Evolutionary conservation across 2,329 filamentous ascomycete species (phyloP), one percentile per base, ranked within the genome.

Genomic region (Rasamsonia emersonii): DNA sequence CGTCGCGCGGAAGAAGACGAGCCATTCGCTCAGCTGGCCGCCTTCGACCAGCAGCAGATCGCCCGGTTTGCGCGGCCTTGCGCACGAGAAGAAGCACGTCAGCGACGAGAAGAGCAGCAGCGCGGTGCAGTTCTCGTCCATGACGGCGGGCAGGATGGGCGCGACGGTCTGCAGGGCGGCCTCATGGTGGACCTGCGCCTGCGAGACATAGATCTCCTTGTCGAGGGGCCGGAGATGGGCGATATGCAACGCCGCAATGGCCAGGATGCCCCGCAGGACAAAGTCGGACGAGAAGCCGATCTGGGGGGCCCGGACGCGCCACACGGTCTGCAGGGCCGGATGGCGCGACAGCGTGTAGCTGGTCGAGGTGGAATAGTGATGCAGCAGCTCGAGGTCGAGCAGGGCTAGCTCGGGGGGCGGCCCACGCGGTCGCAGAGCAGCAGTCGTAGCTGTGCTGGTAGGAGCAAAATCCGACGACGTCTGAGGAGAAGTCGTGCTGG

Each of bases 331-430:
- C 3, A 70, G 39, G 5, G 50, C 41, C 0, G 61, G 51, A 21
- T 67, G 59, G 5, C 50, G 51, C 4, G 61, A 61, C 3, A 73
- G 48, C 0, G 68, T 71, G n/a, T 58, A 51, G 31, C 60, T 62
- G 1, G 70, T 74, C 7, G 61, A 62, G 1, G 61, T 66, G 26
- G 59, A 62, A 40, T 61, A 74, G 48, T 74, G 68, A 43, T 74
- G 68, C 5, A 75, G 53, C 2, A 75, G 58, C 40, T 73, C 68
- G 6, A 73, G 55, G 27, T 73, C 67, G 8, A 61, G 43, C 2
- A 67, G 40, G 15, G 34, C 37, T 10, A 50, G 18, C 7, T 29
- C 37, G n/a, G 29, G 18, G 16, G 36, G 25, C 5, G 36, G 17
- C 6, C 18, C 28, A 8, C 34, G 15, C 10, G 16, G 14, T 9